Percentiles rank a stretch among this genome's conserved stretches.
Conservation (phyloP, 352 stramenopile species). For the Pythium insidiosum region DNA sequence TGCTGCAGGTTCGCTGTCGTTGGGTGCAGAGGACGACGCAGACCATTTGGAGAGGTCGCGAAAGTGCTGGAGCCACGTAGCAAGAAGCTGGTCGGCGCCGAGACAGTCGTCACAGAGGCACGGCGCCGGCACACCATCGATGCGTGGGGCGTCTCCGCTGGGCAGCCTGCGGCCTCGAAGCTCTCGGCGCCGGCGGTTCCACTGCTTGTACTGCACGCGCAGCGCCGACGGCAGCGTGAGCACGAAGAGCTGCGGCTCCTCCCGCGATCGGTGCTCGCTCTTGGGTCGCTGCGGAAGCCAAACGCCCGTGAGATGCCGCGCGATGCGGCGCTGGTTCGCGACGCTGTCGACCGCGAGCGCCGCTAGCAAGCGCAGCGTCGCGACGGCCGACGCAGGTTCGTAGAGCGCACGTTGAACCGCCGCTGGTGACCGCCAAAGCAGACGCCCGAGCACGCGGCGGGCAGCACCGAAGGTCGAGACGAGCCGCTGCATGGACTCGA, state of each 20-base stretch:
- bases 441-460: too few species aligned
- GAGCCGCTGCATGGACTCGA: too few species aligned
- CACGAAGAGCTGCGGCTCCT: not conserved
- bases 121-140: constrained; percentile 28
- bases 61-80: constrained; percentile 50
- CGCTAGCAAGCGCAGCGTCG: constrained; percentile 19
- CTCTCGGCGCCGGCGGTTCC: constrained; percentile 25
- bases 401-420: too few species aligned
- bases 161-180: constrained; percentile 27
- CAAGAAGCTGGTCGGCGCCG: constrained; percentile 29
- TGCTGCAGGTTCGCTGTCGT: not conserved
- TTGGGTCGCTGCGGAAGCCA: constrained; percentile 5
- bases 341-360: constrained; percentile 22
- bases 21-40: not conserved
- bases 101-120: constrained; percentile 52
- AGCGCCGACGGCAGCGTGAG: constrained; percentile 7
- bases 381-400: constrained; percentile 16
- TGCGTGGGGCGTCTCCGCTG: constrained; percentile 21
- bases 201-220: constrained; percentile 22
- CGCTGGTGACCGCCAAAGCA: too few species aligned
- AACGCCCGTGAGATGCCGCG: constrained; percentile 21
- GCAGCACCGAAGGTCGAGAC: too few species aligned
- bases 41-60: constrained; percentile 37
- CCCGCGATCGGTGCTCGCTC: not conserved
- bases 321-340: constrained; percentile 35